A percentile compares a stretch with the other conserved stretches of the same genome.
These are phyloP conservation scores for Silybum marianum DNA, from an alignment of 129 eudicot species.

Conservation along the genomic window DNA sequence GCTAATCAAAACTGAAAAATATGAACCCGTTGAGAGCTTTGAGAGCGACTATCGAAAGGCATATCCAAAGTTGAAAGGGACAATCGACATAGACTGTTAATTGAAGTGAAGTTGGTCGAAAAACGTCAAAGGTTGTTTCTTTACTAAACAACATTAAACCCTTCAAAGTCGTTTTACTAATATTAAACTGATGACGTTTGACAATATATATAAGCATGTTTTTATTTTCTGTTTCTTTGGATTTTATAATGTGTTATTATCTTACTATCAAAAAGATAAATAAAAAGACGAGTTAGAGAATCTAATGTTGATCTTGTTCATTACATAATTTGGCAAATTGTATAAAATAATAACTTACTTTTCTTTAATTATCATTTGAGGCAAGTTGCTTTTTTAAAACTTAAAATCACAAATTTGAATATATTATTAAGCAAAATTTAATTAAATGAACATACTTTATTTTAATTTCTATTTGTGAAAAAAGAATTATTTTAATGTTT, in stretches of 20 bases:
- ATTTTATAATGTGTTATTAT: not conserved
- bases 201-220: not conserved
- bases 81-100: not conserved
- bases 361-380: not conserved
- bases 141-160: not conserved
- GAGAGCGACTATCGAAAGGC: constrained; percentile 8
- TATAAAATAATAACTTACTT: not conserved
- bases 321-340: not conserved
- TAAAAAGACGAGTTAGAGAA: not conserved
- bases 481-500: no score
- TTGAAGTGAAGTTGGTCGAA: not conserved
- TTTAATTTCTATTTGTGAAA: no score
- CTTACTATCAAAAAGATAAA: not conserved
- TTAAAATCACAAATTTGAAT: no score
- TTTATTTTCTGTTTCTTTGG: not conserved
- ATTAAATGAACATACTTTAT: no score
- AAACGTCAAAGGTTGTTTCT: not conserved
- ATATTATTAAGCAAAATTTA: no score
- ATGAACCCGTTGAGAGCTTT: constrained; percentile 5
- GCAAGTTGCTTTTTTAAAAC: no score
- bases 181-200: no score
- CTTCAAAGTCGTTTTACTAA: not conserved
- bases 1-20: not conserved
- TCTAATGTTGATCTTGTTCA: not conserved
- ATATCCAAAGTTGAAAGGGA: constrained; percentile 6